These are phyloP conservation scores for Pelargonium australe DNA, from an alignment of 441 rosid species.

Conservation along the genomic window DNA sequence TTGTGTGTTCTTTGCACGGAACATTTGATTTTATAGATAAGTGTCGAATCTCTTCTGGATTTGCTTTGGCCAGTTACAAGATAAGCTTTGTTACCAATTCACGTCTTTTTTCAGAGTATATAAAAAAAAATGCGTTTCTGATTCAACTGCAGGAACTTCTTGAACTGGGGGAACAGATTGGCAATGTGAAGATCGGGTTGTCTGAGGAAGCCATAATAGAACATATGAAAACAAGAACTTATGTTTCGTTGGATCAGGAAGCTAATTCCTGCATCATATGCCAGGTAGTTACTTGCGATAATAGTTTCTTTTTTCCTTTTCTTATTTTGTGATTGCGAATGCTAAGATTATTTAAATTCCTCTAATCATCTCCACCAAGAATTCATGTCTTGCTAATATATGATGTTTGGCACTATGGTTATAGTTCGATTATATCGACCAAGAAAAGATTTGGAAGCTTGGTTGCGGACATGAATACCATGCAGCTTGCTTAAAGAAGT, in stretches of 20 bases:
- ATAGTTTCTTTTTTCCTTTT: not conserved
- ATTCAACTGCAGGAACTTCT: slow-evolving; percentile 68
- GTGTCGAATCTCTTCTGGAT: not conserved
- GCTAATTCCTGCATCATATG: slow-evolving; percentile 71
- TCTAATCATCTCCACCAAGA: too few species aligned
- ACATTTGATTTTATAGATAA: not conserved
- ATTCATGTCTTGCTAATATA: slow-evolving; percentile 4
- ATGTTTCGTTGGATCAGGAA: slow-evolving; percentile 38
- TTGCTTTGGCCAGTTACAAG: too few species aligned
- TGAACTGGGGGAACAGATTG: slow-evolving; percentile 75
- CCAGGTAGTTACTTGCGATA: slow-evolving; percentile 45
- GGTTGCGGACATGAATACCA: slow-evolving; percentile 78
- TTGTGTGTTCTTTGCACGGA: not conserved
- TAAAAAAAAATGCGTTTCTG: not conserved
- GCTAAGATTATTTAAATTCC: too few species aligned
- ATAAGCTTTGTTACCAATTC: too few species aligned
- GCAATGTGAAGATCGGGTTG: slow-evolving; percentile 72
- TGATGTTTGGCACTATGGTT: slow-evolving; percentile 5
- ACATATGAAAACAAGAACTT: slow-evolving; percentile 45
- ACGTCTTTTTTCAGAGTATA: not conserved
- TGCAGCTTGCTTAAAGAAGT: slow-evolving; percentile 69
- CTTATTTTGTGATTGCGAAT: too few species aligned
- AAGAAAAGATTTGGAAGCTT: slow-evolving; percentile 52
- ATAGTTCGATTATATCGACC: slow-evolving; percentile 54
- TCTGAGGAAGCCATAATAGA: slow-evolving; percentile 50